Evolutionary conservation across 805 yeast genomes (phyloP).

Genomic region (Metschnikowia noctiluminum): DNA sequence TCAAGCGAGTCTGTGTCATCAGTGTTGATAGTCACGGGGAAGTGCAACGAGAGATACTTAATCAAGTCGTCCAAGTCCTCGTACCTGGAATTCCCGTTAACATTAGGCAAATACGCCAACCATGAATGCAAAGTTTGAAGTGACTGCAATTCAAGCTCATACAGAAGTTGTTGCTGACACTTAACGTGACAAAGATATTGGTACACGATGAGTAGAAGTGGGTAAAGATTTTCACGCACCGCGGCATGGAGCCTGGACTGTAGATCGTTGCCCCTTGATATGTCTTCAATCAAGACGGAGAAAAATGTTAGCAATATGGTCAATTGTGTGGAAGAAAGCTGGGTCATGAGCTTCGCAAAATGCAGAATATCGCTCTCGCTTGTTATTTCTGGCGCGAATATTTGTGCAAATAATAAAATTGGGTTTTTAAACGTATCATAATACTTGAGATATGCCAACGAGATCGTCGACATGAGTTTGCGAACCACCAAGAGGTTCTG

Average conservation of each 20-base stretch:
- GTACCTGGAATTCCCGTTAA: slow-evolving; percentile 32
- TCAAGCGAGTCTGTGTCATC: slow-evolving; percentile 12
- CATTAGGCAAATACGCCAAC: slow-evolving; percentile 35
- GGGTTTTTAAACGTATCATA: slow-evolving; percentile 41
- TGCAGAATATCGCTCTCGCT: neutral
- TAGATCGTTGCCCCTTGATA: slow-evolving; percentile 31
- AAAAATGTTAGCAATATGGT: slow-evolving; percentile 28
- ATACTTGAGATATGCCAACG: slow-evolving; percentile 44
- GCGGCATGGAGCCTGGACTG: slow-evolving; percentile 33
- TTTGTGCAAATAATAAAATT: slow-evolving; percentile 15
- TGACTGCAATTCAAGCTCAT: slow-evolving; percentile 11
- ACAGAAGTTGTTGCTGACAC: slow-evolving; percentile 8
- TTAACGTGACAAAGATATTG: slow-evolving; percentile 15
- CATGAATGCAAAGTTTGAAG: slow-evolving; percentile 34
- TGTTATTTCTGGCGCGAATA: neutral
- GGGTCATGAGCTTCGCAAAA: slow-evolving; percentile 2
- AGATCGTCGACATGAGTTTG: slow-evolving; percentile 56
- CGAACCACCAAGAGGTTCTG: slow-evolving; percentile 41
- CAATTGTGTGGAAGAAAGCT: slow-evolving; percentile 3
- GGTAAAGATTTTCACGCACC: slow-evolving; percentile 35
- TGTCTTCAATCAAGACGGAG: slow-evolving; percentile 52
- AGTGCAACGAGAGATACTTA: slow-evolving; percentile 20
- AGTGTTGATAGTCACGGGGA: neutral
- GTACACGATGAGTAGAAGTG: slow-evolving; percentile 18
- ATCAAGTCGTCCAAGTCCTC: slow-evolving; percentile 12